phyloP scores from a whole-genome alignment of 257 asterid species.

The Fraxinus americana region DNA sequence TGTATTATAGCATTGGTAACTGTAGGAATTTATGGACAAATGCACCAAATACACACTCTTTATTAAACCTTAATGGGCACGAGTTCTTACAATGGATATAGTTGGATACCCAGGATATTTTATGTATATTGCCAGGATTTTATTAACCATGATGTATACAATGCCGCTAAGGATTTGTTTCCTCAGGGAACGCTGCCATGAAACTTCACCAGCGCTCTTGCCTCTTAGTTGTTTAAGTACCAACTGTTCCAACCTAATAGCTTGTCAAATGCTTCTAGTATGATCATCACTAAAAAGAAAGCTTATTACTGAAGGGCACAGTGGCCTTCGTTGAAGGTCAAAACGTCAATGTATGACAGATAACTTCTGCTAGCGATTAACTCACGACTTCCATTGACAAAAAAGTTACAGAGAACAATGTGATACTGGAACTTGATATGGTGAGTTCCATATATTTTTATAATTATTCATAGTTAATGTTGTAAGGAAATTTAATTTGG shows the following conservation, averaged over 20 bases:
- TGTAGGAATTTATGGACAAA: not conserved
- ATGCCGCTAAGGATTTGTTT: not conserved
- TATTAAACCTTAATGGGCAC: not conserved
- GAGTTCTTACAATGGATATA: not conserved
- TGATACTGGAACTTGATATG: not conserved
- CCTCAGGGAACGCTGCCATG: not conserved
- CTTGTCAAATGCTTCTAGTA: not conserved
- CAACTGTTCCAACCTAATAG: not conserved
- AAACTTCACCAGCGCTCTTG: not conserved
- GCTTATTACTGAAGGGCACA: not conserved
- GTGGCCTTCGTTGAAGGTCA: not conserved
- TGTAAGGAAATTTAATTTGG: not conserved
- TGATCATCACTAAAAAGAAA: no score
- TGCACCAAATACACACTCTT: not conserved
- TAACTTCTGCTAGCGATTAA: not conserved
- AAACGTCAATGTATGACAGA: not conserved
- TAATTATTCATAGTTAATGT: not conserved
- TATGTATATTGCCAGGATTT: not conserved
- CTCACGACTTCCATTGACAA: not conserved
- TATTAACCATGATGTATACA: no score
- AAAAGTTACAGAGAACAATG: not conserved
- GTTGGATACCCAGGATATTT: not conserved
- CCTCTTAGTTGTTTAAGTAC: not conserved
- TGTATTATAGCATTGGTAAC: not conserved
- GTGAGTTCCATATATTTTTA: not conserved